phyloP scores from a whole-genome alignment of 176 grass and related monocot genomes.

The Aegilops sharonensis region DNA sequence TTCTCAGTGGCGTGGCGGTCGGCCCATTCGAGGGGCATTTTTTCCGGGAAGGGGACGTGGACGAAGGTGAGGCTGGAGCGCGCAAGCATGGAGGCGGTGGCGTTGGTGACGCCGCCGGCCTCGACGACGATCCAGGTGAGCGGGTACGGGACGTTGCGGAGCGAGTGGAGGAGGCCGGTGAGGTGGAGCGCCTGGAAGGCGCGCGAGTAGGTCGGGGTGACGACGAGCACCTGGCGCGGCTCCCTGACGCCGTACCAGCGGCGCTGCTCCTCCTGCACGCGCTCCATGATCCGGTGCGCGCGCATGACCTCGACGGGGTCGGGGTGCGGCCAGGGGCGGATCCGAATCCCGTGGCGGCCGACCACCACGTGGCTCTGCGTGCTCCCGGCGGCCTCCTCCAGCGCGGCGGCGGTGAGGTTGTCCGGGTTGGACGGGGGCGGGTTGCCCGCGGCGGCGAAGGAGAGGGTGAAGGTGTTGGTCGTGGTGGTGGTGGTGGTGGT shows the following conservation, averaged over 20 bases:
- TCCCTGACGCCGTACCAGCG: slow-evolving; percentile 75
- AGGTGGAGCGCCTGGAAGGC: slow-evolving; percentile 91
- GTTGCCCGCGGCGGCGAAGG: slow-evolving; percentile 42
- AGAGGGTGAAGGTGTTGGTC: slow-evolving; percentile 79
- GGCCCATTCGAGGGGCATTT: slow-evolving; percentile 68
- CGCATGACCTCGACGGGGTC: slow-evolving; percentile 87
- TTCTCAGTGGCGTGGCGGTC: slow-evolving; percentile 75
- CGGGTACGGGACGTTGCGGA: slow-evolving; percentile 71
- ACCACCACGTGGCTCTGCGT: slow-evolving; percentile 81
- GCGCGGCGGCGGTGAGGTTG: slow-evolving; percentile 17
- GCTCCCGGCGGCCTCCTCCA: neutral
- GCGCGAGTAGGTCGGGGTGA: slow-evolving; percentile 76
- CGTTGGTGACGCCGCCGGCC: slow-evolving; percentile 75
- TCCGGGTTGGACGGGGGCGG: slow-evolving; percentile 25
- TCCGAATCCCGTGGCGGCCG: slow-evolving; percentile 85
- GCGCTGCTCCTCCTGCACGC: slow-evolving; percentile 86
- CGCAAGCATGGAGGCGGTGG: slow-evolving; percentile 57
- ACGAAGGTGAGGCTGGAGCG: slow-evolving; percentile 58
- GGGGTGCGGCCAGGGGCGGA: slow-evolving; percentile 91
- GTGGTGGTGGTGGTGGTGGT: slow-evolving; percentile 41
- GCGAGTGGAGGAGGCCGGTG: slow-evolving; percentile 78
- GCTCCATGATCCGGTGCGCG: slow-evolving; percentile 80
- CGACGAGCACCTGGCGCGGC: slow-evolving; percentile 54
- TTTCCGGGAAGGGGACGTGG: slow-evolving; percentile 78
- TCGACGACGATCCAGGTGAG: slow-evolving; percentile 94